Conservation (phyloP, 495 filamentous ascomycete species). For the Trichoderma asperelloides region DNA sequence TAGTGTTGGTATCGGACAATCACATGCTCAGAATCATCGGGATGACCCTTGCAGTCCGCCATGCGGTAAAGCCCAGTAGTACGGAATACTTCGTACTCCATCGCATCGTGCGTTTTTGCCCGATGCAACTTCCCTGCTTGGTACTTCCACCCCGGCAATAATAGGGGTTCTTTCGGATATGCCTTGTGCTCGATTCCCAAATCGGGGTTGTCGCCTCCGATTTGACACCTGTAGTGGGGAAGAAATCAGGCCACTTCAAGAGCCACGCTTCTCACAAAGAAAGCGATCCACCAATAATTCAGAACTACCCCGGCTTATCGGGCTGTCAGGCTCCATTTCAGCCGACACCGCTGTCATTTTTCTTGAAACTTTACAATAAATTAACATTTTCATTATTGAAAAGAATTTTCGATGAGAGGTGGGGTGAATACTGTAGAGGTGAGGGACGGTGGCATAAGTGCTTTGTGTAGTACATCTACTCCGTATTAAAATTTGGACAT, state of each 20-base stretch:
- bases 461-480: no score
- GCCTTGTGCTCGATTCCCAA: background rate
- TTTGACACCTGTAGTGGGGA: background rate
- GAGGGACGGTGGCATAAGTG: no score
- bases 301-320: background rate
- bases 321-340: background rate
- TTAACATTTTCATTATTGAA: no score
- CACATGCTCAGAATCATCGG: no score
- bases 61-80: no score
- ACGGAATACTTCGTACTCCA: background rate
- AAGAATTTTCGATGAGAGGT: no score
- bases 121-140: background rate
- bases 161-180: background rate
- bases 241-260: conserved; percentile 3
- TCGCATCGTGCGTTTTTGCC: background rate
- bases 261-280: background rate
- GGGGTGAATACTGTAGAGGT: no score
- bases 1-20: no score
- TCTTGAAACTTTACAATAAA: background rate
- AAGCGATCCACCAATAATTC: background rate
- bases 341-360: background rate
- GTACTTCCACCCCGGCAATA: background rate
- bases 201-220: background rate
- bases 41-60: no score
- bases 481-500: no score